A percentile compares a stretch with the other conserved stretches of the same genome.
These are phyloP conservation scores for Circinella umbellata DNA, from an alignment of 371 early-diverging fungal genomes.

Conservation along the genomic window DNA sequence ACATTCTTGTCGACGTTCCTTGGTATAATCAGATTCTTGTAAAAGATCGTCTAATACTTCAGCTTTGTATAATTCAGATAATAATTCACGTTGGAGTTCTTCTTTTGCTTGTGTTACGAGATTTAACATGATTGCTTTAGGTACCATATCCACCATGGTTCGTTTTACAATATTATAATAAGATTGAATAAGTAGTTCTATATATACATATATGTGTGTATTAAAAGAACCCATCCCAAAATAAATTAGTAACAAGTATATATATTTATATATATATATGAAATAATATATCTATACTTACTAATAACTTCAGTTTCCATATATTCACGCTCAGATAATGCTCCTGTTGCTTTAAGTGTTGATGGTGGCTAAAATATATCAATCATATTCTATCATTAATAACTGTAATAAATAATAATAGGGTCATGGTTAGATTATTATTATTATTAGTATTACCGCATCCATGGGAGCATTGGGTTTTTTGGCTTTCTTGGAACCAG, in stretches of 20 bases:
- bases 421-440: too few species aligned
- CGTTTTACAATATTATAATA: slow-evolving; percentile 98
- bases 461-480: slow-evolving; percentile 67
- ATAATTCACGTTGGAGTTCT: slow-evolving; percentile 93
- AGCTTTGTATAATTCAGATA: slow-evolving; percentile 95
- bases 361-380: slow-evolving; percentile 76
- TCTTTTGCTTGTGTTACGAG: slow-evolving; percentile 92
- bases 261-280: not conserved
- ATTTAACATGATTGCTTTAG: slow-evolving; percentile 99
- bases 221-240: not conserved
- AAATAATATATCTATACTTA: slow-evolving; percentile 43
- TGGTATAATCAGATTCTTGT: slow-evolving; percentile 93
- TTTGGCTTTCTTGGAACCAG: slow-evolving; percentile 77
- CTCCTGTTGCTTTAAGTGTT: slow-evolving; percentile 94
- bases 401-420: slow-evolving; percentile 39
- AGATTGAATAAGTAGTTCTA: slow-evolving; percentile 90
- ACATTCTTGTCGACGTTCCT: slow-evolving; percentile 92
- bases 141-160: slow-evolving; percentile 97
- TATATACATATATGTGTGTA: too few species aligned
- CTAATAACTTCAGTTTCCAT: slow-evolving; percentile 98
- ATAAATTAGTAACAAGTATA: not conserved
- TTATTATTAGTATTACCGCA: too few species aligned
- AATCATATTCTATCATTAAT: slow-evolving; percentile 43
- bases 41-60: slow-evolving; percentile 90
- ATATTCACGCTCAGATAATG: slow-evolving; percentile 93